Conservation (phyloP, 2,329 filamentous ascomycete genomes). For the Cylindrodendrum hubeiense region DNA sequence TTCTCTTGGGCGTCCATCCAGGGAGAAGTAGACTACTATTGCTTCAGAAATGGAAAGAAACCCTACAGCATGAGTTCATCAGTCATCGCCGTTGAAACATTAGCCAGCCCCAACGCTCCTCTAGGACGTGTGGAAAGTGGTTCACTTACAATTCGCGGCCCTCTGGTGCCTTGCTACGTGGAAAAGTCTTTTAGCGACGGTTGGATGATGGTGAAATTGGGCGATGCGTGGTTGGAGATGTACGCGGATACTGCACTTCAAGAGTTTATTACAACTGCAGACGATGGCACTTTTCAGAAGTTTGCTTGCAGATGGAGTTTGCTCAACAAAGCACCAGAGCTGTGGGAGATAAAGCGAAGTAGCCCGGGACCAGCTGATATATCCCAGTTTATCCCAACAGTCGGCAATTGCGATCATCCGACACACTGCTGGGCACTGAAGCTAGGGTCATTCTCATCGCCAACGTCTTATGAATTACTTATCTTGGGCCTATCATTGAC, state of each 20-base stretch:
- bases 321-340: background rate
- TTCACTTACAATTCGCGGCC: constrained; percentile 23
- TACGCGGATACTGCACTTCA: constrained; percentile 29
- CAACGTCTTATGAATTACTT: constrained; percentile 26
- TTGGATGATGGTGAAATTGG: constrained; percentile 2
- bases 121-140: constrained; percentile 29
- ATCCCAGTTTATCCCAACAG: background rate
- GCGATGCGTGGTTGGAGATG: background rate
- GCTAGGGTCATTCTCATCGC: constrained; percentile 26
- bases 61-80: constrained; percentile 27
- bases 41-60: constrained; percentile 35
- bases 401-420: background rate
- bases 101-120: constrained; percentile 21
- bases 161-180: constrained; percentile 19
- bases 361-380: background rate
- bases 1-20: constrained; percentile 42
- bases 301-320: constrained; percentile 25
- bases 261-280: background rate
- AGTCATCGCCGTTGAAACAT: constrained; percentile 21
- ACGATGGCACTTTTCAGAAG: constrained; percentile 1
- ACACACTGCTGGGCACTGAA: constrained; percentile 33
- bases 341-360: background rate
- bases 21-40: constrained; percentile 41
- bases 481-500: constrained; percentile 28
- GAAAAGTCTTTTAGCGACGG: constrained; percentile 5